Evolutionary conservation across 257 asterid genomes (phyloP).

Genomic region (Datura wrightii): DNA sequence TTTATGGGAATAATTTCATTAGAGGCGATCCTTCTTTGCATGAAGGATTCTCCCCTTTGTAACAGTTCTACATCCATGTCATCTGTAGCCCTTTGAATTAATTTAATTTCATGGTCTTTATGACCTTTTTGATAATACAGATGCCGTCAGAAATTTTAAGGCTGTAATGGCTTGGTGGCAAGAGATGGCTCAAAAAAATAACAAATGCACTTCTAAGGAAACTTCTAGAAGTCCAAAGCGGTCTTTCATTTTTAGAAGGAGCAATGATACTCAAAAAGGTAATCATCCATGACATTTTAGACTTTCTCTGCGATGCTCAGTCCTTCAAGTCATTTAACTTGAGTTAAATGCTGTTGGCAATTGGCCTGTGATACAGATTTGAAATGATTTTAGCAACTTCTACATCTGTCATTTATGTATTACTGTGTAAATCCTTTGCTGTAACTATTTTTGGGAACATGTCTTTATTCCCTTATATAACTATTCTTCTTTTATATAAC

Average conservation of each 20-base stretch:
- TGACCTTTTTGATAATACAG: slow-evolving; percentile 49
- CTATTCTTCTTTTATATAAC: background rate
- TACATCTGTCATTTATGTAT: background rate
- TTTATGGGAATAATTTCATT: background rate
- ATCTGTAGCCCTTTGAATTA: background rate
- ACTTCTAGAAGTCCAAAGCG: slow-evolving; percentile 41
- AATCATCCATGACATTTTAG: slow-evolving; percentile 32
- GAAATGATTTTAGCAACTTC: background rate
- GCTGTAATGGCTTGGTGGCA: slow-evolving; percentile 98
- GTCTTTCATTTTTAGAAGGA: slow-evolving; percentile 45
- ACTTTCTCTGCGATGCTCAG: background rate
- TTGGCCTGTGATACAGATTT: background rate
- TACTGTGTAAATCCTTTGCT: background rate
- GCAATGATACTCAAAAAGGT: slow-evolving; percentile 66
- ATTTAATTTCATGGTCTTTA: background rate
- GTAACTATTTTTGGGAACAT: background rate
- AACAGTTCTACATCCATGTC: slow-evolving; percentile 14
- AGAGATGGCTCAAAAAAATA: slow-evolving; percentile 95
- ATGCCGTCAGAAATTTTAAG: slow-evolving; percentile 69
- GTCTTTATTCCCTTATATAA: background rate
- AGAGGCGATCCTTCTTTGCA: background rate
- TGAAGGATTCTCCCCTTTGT: slow-evolving; percentile 21
- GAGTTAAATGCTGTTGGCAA: background rate
- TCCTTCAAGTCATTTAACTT: slow-evolving; percentile 15
- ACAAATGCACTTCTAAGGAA: slow-evolving; percentile 52